Conservation (phyloP, 768 basidiomycete species). For the Mycena metata region DNA sequence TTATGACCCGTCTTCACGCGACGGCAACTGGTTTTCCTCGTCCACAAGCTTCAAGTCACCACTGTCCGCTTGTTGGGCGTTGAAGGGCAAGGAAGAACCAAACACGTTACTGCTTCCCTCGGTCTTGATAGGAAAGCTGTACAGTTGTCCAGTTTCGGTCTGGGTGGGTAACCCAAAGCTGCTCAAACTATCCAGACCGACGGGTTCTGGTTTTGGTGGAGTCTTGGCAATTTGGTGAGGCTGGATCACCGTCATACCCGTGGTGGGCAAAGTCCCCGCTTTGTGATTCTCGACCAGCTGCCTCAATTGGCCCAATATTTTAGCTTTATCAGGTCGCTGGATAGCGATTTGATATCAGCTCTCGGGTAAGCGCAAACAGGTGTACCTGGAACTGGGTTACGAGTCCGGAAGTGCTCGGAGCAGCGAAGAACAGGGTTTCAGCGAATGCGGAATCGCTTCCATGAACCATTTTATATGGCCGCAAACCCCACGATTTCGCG, state of each 20-base stretch:
- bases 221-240: conserved; percentile 18
- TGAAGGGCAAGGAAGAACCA: too few species aligned
- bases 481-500: conserved; percentile 55
- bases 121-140: neutral
- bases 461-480: conserved; percentile 66
- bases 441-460: conserved; percentile 20
- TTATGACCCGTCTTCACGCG: conserved; percentile 25
- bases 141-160: conserved; percentile 1
- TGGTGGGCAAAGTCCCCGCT: conserved; percentile 17
- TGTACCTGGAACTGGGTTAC: conserved; percentile 80
- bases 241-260: conserved; percentile 21
- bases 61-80: too few species aligned
- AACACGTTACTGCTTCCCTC: neutral
- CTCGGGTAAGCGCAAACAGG: conserved; percentile 2
- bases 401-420: conserved; percentile 82
- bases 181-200: neutral
- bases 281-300: conserved; percentile 30
- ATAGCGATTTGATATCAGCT: neutral
- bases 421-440: conserved; percentile 82
- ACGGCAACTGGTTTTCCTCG: neutral
- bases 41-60: too few species aligned
- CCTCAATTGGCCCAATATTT: conserved; percentile 33
- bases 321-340: conserved; percentile 35
- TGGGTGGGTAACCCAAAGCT: neutral
- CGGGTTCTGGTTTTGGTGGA: neutral